These are phyloP conservation scores for Ceratobasidium sp. DNA, from an alignment of 1,284 basidiomycete species.

Conservation along the genomic window DNA sequence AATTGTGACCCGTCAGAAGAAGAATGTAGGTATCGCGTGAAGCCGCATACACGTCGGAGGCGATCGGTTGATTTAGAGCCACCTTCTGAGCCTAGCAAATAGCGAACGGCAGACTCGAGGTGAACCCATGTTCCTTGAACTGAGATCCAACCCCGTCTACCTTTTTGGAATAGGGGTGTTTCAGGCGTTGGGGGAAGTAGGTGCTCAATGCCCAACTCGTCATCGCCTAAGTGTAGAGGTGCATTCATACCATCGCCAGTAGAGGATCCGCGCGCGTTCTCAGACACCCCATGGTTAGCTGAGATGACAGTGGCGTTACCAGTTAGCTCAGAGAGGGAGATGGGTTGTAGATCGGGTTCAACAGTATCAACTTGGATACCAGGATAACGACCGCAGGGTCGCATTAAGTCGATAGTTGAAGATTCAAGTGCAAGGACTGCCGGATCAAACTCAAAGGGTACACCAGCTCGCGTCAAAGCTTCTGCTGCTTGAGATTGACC, in stretches of 20 bases:
- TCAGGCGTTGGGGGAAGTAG: background rate
- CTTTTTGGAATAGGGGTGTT: background rate
- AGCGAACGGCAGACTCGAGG: constrained; percentile 16
- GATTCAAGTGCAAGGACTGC: background rate
- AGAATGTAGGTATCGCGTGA: constrained; percentile 3
- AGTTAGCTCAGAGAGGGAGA: background rate
- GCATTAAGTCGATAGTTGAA: constrained; percentile 10
- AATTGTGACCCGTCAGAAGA: too few species aligned
- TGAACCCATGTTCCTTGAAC: constrained; percentile 16
- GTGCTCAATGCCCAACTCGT: background rate
- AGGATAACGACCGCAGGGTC: background rate
- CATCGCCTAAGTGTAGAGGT: too few species aligned
- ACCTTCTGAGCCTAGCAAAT: background rate
- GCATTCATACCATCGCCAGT: background rate
- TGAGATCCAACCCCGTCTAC: constrained; percentile 13
- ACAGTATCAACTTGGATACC: constrained; percentile 6
- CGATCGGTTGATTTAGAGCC: constrained; percentile 16
- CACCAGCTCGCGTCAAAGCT: background rate
- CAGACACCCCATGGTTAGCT: too few species aligned
- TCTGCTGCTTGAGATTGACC: constrained; percentile 29
- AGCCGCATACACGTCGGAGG: constrained; percentile 24
- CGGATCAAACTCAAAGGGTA: background rate
- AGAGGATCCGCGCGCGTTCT: too few species aligned
- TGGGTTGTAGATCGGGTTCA: background rate
- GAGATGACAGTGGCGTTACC: background rate